Evolutionary conservation across 805 yeast species (phyloP).

Genomic region (Zygoascus ofunaensis): DNA sequence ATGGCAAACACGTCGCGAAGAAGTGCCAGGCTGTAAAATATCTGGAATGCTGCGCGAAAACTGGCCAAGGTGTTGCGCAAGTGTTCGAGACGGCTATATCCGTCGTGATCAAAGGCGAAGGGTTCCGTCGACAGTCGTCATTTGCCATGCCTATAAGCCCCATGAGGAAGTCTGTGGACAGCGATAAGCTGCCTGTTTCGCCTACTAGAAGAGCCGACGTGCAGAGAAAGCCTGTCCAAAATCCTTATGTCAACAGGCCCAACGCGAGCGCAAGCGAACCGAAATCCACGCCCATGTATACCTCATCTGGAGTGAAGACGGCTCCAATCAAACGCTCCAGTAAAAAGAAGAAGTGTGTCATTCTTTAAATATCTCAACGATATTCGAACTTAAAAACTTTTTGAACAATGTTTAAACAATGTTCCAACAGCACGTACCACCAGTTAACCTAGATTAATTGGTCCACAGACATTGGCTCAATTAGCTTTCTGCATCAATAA

Average conservation of each 20-base stretch:
- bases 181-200: not conserved
- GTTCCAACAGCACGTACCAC: too few relatives aligned
- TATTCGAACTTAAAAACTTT: too few relatives aligned
- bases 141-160: not conserved
- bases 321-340: not conserved
- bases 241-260: not conserved
- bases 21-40: constrained; percentile 63
- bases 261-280: not conserved
- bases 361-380: too few relatives aligned
- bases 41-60: constrained; percentile 71
- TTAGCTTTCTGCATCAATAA: too few relatives aligned
- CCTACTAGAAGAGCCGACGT: not conserved
- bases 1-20: constrained; percentile 45
- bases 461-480: too few relatives aligned
- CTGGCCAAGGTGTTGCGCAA: constrained; percentile 46
- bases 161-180: too few relatives aligned
- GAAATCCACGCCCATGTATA: not conserved
- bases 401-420: too few relatives aligned
- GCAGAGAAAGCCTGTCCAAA: not conserved
- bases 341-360: not conserved
- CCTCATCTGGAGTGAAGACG: not conserved
- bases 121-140: too few relatives aligned
- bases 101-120: constrained; percentile 19
- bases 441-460: too few relatives aligned
- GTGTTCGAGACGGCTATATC: constrained; percentile 57